Base-by-base conservation (phyloP, 2,329 filamentous ascomycete species). In the Pseudocercospora eumusae region DNA sequence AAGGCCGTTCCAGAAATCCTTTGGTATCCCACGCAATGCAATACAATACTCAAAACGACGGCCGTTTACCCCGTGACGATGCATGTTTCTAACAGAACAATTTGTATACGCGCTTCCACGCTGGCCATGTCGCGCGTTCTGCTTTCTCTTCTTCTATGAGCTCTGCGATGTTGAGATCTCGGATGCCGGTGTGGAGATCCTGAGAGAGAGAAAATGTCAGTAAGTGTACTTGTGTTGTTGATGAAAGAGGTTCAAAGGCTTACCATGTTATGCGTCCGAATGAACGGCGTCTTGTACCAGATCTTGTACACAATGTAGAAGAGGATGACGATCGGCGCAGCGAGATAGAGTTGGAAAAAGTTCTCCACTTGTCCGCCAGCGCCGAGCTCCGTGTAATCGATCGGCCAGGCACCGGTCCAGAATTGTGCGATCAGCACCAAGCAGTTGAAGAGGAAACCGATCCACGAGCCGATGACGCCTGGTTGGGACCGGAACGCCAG, bases 361-460 rank as follows among this genome's bases (percentile, higher is more conserved):
- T 20, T 60, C 55, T 66, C 56, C 7, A 65, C 69, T 21, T 64
- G 65, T n/a, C 63, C 66, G 2, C 20, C 33, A 2, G 64, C 33
- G 23, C 62, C 61, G 53, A 66, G 56, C 2, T 60, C 55, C 10
- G 52, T 68, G 53, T 70, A 75, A 8, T 64, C 69, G 20, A 93
- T 83, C 3, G 93, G 92, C 73, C 87, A 92, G 3, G 90, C 87
- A 27, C 90, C 91, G 55, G 90, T 88, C 90, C 92, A 97, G 66
- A 73, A 73, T 74, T 96, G 91, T 0, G 90, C 90, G 50, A 89
- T 74, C 25, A 97, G 82, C 31, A 96, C 87, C 53, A 93, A 78
- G 21, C 81, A 64, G 70, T 84, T 85, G 56, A 90, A 78, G 55
- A 70, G 56, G 9, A 90, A 77, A 20, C 88, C 87, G 13, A 89